These are phyloP conservation scores for Tetraselmis chui DNA, from an alignment of 139 green algal genomes.

Conservation along the genomic window DNA sequence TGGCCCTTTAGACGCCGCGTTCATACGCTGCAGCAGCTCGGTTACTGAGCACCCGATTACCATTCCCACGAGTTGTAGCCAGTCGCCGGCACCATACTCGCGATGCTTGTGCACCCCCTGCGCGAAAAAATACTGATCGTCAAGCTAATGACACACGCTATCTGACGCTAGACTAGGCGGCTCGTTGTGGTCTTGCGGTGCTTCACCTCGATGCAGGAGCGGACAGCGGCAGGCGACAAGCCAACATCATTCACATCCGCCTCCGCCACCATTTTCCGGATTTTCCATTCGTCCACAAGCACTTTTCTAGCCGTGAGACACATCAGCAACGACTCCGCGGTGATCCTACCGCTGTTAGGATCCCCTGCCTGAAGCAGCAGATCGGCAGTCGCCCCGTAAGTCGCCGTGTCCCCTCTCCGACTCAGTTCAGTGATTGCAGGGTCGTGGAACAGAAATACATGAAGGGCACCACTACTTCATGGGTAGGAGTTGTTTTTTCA, in stretches of 20 bases:
- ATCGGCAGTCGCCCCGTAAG: background rate
- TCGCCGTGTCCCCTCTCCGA: background rate
- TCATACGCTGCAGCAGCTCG: background rate
- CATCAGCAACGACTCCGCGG: background rate
- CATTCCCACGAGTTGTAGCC: background rate
- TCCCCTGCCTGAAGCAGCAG: background rate
- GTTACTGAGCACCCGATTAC: background rate
- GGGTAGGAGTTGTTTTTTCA: too few species aligned
- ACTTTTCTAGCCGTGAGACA: background rate
- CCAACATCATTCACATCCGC: background rate
- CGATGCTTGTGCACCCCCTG: background rate
- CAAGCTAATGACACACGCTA: too few species aligned
- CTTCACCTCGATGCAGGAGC: background rate
- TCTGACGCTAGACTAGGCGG: too few species aligned
- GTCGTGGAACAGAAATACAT: background rate
- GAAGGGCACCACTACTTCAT: background rate
- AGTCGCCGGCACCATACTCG: background rate
- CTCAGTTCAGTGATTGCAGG: background rate
- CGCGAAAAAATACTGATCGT: background rate
- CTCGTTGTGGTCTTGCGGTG: too few species aligned
- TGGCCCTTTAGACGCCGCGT: background rate
- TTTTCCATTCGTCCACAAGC: background rate
- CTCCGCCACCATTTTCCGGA: background rate
- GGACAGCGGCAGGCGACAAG: background rate
- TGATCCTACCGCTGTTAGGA: background rate